Percentiles rank a stretch among this genome's conserved stretches.
phyloP scores from a whole-genome alignment of 2,329 filamentous ascomycete species.

The Ceratocystis lukuohia region DNA sequence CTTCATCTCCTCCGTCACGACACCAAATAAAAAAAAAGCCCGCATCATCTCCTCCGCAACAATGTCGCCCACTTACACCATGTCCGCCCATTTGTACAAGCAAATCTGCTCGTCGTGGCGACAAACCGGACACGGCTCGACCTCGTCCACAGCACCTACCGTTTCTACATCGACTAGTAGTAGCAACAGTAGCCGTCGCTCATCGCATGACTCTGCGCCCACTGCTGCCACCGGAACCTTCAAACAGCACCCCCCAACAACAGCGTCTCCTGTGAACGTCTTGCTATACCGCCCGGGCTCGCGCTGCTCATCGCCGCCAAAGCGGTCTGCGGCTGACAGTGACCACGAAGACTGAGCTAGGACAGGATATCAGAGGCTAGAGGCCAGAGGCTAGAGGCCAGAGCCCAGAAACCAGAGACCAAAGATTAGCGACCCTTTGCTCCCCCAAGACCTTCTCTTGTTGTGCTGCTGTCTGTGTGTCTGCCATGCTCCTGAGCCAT shows the following conservation, averaged over 20 bases:
- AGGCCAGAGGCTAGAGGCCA: background rate
- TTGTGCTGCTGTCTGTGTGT: background rate
- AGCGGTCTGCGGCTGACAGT: conserved; percentile 14
- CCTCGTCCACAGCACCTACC: conserved; percentile 24
- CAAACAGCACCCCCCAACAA: background rate
- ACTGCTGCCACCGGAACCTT: background rate
- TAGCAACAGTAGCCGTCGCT: conserved; percentile 5
- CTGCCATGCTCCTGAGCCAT: background rate
- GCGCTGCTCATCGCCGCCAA: conserved; percentile 27
- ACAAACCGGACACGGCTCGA: conserved; percentile 28
- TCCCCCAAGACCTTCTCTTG: background rate
- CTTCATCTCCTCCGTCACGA: background rate
- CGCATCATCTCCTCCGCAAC: conserved; percentile 18
- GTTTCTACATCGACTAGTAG: conserved; percentile 15
- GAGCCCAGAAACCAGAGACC: background rate
- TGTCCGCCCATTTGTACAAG: conserved; percentile 48
- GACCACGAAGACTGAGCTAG: conserved; percentile 20
- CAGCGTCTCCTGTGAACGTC: background rate
- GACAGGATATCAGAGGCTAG: conserved; percentile 18
- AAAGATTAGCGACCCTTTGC: no score
- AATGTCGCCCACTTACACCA: conserved; percentile 48
- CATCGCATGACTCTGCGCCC: background rate
- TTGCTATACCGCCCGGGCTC: conserved; percentile 21
- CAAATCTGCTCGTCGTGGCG: conserved; percentile 47
- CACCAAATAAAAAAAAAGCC: background rate